A percentile compares a stretch with the other conserved stretches of the same genome.
Conservation (phyloP, 192 early-diverging fungal species). For the Coemansia sp. region DNA sequence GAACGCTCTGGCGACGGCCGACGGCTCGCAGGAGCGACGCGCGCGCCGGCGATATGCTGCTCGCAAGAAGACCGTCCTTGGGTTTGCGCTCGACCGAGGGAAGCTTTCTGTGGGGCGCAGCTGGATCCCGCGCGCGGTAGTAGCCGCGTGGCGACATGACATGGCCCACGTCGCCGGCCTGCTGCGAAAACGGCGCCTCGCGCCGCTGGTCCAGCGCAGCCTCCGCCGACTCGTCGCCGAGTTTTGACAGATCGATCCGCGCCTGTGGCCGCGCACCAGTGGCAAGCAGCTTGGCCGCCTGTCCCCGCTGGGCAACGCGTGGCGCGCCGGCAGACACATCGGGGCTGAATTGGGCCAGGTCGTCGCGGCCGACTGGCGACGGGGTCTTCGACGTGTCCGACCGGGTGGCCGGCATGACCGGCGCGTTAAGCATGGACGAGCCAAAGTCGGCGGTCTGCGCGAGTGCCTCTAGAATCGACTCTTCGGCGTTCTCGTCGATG, state of each 20-base stretch:
- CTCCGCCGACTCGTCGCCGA: conserved; percentile 21
- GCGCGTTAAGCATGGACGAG: neutral
- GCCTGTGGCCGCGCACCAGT: conserved; percentile 1
- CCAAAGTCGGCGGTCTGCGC: conserved; percentile 5
- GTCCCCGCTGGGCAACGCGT: conserved; percentile 24
- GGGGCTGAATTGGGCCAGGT: conserved; percentile 22
- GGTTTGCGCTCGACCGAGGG: conserved; percentile 13
- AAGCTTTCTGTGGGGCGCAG: conserved; percentile 41
- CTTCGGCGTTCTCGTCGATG: conserved; percentile 48
- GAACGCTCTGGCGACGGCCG: conserved; percentile 51
- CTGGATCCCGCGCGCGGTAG: conserved; percentile 52
- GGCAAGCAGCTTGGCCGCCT: conserved; percentile 9
- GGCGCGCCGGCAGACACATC: neutral
- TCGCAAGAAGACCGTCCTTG: neutral
- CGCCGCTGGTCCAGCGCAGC: conserved; percentile 6
- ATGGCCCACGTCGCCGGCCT: conserved; percentile 4
- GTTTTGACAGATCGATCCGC: conserved; percentile 17
- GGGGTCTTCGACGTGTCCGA: conserved; percentile 10
- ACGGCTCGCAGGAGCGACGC: conserved; percentile 51
- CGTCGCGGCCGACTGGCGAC: conserved; percentile 8
- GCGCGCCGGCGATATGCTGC: conserved; percentile 44
- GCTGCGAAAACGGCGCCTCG: neutral
- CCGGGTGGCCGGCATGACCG: neutral
- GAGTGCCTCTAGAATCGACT: conserved; percentile 45
- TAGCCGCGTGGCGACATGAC: conserved; percentile 37